Base-by-base conservation (phyloP, 208 protist genomes). In the Trypanosoma avium region DNA sequence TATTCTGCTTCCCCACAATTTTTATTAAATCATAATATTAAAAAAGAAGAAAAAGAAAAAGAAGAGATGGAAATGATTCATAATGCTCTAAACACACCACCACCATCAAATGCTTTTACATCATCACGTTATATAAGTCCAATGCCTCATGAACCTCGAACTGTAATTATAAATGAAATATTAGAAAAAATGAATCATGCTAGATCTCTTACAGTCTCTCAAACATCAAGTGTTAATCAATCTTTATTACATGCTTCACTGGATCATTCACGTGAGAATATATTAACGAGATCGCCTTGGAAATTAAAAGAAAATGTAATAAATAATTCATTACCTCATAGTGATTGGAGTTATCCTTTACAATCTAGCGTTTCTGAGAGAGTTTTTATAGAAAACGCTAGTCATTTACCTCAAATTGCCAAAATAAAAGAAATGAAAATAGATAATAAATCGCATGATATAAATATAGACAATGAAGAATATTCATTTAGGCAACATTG, bases 41-140 rank as follows among this genome's bases (percentile, higher is more conserved):
- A n/a, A n/a, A n/a, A n/a, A n/a, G n/a, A n/a, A n/a, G n/a, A n/a
- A n/a, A n/a, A n/a, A n/a, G n/a, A n/a, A n/a, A n/a, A n/a, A n/a
- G n/a, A n/a, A n/a, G n/a, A n/a, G n/a, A n/a, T n/a, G n/a, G n/a
- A n/a, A n/a, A n/a, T n/a, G n/a, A n/a, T n/a, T 45, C 9, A 10
- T 42, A n/a, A 22, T 21, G 29, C 17, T 21, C 30, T 17, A 5
- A 36, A 9, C n/a, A 1, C 19, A 7, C 19, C 8, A 0, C 26
- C 33, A 3, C 59, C 45, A 45, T 24, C 21, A 12, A 4, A 4
- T 26, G 15, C 35, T 17, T 67, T 47, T 27, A 15, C 2, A 19
- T 62, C 54, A 27, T 70, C 65, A 22, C 54, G 56, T 29, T 48
- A 49, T 24, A 50, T 70, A 9, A 70, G 65, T 42, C 55, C 55